Base-by-base conservation (phyloP, 768 basidiomycete species). In the Collybiopsis confluens region DNA sequence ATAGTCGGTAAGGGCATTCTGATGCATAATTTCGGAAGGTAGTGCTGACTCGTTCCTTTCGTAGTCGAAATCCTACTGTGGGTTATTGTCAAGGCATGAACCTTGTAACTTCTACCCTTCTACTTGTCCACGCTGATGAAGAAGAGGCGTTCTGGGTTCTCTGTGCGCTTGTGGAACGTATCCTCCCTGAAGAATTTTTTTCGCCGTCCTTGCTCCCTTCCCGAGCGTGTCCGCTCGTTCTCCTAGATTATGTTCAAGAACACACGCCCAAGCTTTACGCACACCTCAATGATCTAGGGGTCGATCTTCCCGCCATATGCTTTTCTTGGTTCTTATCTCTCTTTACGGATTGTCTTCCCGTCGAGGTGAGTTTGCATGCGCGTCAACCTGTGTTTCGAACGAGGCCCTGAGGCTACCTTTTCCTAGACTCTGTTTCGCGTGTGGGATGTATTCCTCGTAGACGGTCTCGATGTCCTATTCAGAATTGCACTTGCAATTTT, bases 241-340 rank as follows among this genome's bases (percentile, higher is more conserved):
- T 99, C 1, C 74, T 88, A 16, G 93, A 97, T 62, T 92, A 91
- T 57, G 88, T 98, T 3, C 83, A 85, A 43, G 88, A 92, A 57
- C 66, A 75, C 41, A 73, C 82, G 6, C 94, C 93, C 0, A 87
- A 83, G 66, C 72, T 98, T 1, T 81, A 87, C 51, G 65, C 73
- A 0, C 93, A 98, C 61, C 74, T 98, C 35, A 78, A 76, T 1
- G 79, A 86, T 11, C 81, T 96, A 1, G 92, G 88, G 4, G 85
- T 98, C 11, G 95, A 99, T 64, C 78, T 99, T 2, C 85, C 86
- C 2, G 94, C 95, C 0, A 92, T 98, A 56, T 97, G 93, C 56
- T 99, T 99, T 74, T 96, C 94, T 11, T 99, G 97, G 97, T 97
- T 98, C 70, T 73, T 99, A 23, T 94, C 92, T 2, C 74, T 99